phyloP scores from a whole-genome alignment of 2,329 filamentous ascomycete genomes.

The Ophiostoma fasciatum region DNA sequence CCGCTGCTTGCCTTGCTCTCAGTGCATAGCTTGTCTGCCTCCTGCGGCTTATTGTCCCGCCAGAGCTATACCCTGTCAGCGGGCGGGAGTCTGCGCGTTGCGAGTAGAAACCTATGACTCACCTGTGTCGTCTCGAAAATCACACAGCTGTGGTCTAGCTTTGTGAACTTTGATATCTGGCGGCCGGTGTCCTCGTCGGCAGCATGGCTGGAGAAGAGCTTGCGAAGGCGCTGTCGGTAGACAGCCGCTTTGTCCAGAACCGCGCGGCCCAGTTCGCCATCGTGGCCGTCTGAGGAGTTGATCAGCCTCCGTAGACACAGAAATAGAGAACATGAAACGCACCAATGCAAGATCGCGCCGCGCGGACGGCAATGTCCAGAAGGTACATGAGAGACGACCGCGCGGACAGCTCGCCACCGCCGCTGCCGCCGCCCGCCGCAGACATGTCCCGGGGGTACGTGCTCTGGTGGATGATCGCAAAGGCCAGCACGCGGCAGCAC shows the following conservation, averaged over 20 bases:
- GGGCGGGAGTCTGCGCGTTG: background rate
- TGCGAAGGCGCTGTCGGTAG: slow-evolving; percentile 24
- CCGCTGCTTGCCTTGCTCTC: slow-evolving; percentile 34
- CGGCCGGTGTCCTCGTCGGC: slow-evolving; percentile 15
- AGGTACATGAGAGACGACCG: slow-evolving; percentile 1
- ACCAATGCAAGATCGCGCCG: slow-evolving; percentile 43
- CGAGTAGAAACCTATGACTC: slow-evolving; percentile 14
- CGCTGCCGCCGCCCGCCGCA: no score
- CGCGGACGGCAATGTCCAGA: slow-evolving; percentile 1
- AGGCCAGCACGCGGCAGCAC: slow-evolving; percentile 40
- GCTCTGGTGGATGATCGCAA: slow-evolving; percentile 43
- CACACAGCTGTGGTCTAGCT: slow-evolving; percentile 46
- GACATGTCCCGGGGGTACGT: background rate
- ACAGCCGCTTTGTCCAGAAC: slow-evolving; percentile 50
- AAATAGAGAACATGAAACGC: slow-evolving; percentile 9
- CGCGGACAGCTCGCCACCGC: background rate
- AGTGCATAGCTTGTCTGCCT: slow-evolving; percentile 62
- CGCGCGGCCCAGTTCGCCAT: slow-evolving; percentile 42
- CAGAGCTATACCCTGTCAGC: no score
- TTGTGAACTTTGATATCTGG: slow-evolving; percentile 12
- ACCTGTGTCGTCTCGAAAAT: slow-evolving; percentile 54
- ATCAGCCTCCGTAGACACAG: background rate
- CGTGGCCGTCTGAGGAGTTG: slow-evolving; percentile 26
- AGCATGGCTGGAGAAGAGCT: slow-evolving; percentile 13
- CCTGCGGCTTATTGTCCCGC: slow-evolving; percentile 56